Conservation (phyloP, 345 rosid species). For the Pelargonium nanum region DNA sequence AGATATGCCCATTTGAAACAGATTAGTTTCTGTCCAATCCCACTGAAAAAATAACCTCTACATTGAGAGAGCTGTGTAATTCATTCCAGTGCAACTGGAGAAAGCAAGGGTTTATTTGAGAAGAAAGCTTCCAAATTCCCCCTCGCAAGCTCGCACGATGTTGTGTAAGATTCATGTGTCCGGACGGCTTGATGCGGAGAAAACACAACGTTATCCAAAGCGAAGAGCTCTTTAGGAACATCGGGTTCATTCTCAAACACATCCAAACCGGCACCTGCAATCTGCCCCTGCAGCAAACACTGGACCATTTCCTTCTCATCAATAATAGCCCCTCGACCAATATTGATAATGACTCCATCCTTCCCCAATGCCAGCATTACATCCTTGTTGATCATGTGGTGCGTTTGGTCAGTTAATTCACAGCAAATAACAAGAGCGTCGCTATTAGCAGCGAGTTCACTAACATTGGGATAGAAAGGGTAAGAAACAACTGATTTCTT, state of each 20-base stretch:
- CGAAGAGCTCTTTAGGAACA: conserved; percentile 31
- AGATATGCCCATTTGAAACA: too few relatives aligned
- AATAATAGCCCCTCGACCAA: conserved; percentile 36
- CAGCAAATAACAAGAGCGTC: conserved; percentile 35
- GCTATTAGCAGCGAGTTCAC: conserved; percentile 28
- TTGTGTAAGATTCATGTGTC: conserved; percentile 31
- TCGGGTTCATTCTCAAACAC: conserved; percentile 49
- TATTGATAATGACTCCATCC: conserved; percentile 33
- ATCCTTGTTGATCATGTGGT: conserved; percentile 34
- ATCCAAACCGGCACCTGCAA: conserved; percentile 50
- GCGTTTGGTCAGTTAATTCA: conserved; percentile 24
- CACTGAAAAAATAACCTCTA: too few relatives aligned
- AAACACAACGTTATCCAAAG: conserved; percentile 34
- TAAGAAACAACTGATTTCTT: conserved; percentile 21
- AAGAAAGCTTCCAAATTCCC: conserved; percentile 55
- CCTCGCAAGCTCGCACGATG: conserved; percentile 20
- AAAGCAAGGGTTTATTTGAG: conserved; percentile 23
- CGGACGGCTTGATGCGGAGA: conserved; percentile 32
- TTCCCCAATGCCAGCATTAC: conserved; percentile 32
- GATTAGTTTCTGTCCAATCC: too few relatives aligned
- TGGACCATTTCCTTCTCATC: conserved; percentile 42
- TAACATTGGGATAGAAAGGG: conserved; percentile 20
- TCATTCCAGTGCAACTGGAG: conserved; percentile 1
- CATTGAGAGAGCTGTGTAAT: background rate
- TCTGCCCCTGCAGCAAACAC: conserved; percentile 34